Evolutionary conservation across 2,329 filamentous ascomycete genomes (phyloP).

Genomic region (Sarocladium brachiariae): DNA sequence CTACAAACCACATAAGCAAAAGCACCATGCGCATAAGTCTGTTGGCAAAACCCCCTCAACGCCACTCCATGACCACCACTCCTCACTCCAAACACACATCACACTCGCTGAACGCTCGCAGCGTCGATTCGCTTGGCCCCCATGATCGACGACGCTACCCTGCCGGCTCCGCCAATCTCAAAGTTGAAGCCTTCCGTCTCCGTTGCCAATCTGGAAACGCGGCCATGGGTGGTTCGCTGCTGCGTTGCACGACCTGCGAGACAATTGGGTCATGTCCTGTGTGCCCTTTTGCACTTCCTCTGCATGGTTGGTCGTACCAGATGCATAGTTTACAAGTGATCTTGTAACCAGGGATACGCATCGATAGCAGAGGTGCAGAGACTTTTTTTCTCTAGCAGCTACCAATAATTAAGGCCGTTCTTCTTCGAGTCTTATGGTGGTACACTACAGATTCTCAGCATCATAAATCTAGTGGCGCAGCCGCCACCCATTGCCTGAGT

Average conservation of each 20-base stretch:
- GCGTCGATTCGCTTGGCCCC: not conserved
- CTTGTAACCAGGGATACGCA: too few species aligned
- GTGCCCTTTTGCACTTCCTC: too few species aligned
- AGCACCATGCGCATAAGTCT: not conserved
- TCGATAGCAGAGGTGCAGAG: too few species aligned
- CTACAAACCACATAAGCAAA: not conserved
- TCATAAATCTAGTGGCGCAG: too few species aligned
- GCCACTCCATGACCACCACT: not conserved
- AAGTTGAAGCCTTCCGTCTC: not conserved
- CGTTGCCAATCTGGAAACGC: constrained; percentile 1
- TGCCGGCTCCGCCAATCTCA: not conserved
- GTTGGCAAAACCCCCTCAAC: not conserved
- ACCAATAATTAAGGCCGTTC: too few species aligned
- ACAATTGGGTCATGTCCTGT: too few species aligned
- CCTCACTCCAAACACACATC: not conserved
- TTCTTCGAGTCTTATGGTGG: too few species aligned
- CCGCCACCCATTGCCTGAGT: too few species aligned
- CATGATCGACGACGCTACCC: not conserved
- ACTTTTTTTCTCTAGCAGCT: too few species aligned
- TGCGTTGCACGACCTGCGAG: not conserved
- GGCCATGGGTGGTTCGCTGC: not conserved
- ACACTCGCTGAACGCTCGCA: not conserved
- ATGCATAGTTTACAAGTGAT: too few species aligned
- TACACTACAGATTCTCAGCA: too few species aligned
- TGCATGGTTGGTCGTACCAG: too few species aligned